Conservation (phyloP, 2,329 filamentous ascomycete species). For the Apiospora pterosperma region DNA sequence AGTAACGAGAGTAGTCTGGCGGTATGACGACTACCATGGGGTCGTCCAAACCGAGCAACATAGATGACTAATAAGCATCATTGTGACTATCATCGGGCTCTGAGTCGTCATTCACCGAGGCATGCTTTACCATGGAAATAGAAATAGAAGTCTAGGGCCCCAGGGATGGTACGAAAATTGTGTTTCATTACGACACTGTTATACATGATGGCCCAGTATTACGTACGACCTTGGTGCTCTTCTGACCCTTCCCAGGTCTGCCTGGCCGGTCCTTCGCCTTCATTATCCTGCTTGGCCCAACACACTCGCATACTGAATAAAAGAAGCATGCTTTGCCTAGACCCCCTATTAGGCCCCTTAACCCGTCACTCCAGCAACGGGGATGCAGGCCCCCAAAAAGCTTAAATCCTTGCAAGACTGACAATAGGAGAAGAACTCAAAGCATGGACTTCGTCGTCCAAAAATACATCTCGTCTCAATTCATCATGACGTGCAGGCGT, state of each 20-base stretch:
- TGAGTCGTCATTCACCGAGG: neutral
- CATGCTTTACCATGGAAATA: neutral
- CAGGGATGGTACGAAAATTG: conserved; percentile 9
- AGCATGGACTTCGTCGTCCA: neutral
- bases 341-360: conserved; percentile 6
- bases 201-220: conserved; percentile 19
- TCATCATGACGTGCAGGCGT: conserved; percentile 3
- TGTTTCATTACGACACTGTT: conserved; percentile 22
- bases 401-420: neutral
- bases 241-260: conserved; percentile 4
- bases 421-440: conserved; percentile 9
- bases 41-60: neutral
- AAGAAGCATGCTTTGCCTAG: conserved; percentile 8
- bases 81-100: neutral
- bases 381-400: neutral
- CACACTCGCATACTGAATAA: neutral
- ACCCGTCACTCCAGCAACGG: conserved; percentile 2
- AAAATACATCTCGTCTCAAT: conserved; percentile 9
- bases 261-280: neutral
- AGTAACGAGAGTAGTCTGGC: neutral
- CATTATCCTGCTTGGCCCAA: neutral
- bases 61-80: neutral
- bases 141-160: conserved; percentile 4
- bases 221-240: neutral
- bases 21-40: neutral